Conservation (phyloP, 2,329 filamentous ascomycete species). For the Colletotrichum acutatum region DNA sequence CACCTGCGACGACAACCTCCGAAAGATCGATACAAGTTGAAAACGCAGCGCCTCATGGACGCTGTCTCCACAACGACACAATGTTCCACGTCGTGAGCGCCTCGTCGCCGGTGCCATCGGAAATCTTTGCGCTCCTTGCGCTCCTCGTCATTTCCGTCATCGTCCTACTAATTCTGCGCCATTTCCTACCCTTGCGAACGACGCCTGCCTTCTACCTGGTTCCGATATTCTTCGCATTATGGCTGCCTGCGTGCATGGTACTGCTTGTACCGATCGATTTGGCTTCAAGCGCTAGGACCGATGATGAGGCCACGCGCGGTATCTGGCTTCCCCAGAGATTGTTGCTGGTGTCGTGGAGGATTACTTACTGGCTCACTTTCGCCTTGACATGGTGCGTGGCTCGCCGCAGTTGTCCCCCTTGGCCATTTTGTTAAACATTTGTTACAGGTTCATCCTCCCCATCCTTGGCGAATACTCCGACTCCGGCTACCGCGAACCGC, state of each 20-base stretch:
- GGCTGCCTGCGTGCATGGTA: slow-evolving; percentile 89
- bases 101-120: slow-evolving; percentile 78
- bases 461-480: slow-evolving; percentile 95
- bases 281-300: slow-evolving; percentile 82
- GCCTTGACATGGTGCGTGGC: slow-evolving; percentile 83
- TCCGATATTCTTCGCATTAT: slow-evolving; percentile 95
- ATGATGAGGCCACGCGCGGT: slow-evolving; percentile 77
- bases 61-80: slow-evolving; percentile 43
- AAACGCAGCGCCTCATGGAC: slow-evolving; percentile 29
- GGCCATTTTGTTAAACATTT: slow-evolving; percentile 10
- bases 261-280: slow-evolving; percentile 96
- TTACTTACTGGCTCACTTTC: slow-evolving; percentile 98
- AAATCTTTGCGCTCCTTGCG: slow-evolving; percentile 79
- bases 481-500: slow-evolving; percentile 89
- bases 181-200: slow-evolving; percentile 89
- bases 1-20: neutral
- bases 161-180: slow-evolving; percentile 86
- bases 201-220: slow-evolving; percentile 91
- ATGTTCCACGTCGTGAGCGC: slow-evolving; percentile 63
- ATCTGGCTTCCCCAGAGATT: slow-evolving; percentile 87
- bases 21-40: neutral
- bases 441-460: slow-evolving; percentile 83
- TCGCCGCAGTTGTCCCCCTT: neutral
- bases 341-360: slow-evolving; percentile 89
- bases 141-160: slow-evolving; percentile 79